Evolutionary conservation across 805 yeast species (phyloP).

Genomic region (Saccharomycopsis vini): DNA sequence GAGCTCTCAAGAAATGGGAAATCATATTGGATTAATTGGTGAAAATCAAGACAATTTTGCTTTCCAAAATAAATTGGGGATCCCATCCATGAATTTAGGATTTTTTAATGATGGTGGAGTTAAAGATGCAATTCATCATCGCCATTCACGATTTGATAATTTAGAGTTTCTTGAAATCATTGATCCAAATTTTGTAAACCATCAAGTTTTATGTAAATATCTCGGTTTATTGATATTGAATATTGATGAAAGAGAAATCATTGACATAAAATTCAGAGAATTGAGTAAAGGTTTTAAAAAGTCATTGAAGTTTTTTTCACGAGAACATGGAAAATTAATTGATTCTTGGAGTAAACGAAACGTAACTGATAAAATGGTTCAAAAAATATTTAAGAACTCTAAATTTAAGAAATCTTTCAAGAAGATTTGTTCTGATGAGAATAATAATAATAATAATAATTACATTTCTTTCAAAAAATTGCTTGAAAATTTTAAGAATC

Average conservation of each 20-base stretch:
- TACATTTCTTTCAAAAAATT: no score
- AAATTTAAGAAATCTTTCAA: no score
- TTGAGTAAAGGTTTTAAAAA: not conserved
- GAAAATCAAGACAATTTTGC: conserved; percentile 66
- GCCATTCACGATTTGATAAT: conserved; percentile 67
- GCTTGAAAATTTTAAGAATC: no score
- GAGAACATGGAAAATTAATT: no score
- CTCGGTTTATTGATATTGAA: conserved; percentile 46
- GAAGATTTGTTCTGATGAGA: no score
- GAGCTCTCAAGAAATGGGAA: not conserved
- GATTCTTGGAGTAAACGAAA: no score
- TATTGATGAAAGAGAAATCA: conserved; percentile 49
- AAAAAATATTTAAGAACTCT: no score
- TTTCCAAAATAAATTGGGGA: conserved; percentile 49
- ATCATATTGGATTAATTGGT: conserved; percentile 40
- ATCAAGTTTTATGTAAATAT: conserved; percentile 50
- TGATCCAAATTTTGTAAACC: conserved; percentile 27
- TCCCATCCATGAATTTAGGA: conserved; percentile 51
- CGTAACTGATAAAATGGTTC: no score
- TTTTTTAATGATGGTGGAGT: conserved; percentile 30
- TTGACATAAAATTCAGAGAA: conserved; percentile 23
- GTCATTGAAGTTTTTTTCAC: no score
- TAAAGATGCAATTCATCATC: conserved; percentile 54
- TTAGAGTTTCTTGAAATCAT: conserved; percentile 55
- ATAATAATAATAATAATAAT: no score